Base-by-base conservation (phyloP, 257 asterid species). In the Nyctanthes arbortristis region DNA sequence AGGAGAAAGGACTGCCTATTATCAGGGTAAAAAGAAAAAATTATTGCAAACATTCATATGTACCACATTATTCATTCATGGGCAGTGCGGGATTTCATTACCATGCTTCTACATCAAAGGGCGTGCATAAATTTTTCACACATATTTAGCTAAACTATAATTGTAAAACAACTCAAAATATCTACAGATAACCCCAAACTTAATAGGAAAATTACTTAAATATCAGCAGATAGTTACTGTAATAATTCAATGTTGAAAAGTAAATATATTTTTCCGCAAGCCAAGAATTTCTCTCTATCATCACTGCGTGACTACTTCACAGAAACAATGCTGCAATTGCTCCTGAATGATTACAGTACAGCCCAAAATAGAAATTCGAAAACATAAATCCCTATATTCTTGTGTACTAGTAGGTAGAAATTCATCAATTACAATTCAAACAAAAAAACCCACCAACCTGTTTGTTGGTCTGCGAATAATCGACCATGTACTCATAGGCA, bases 401-500 rank as follows among this genome's bases (percentile, higher is more conserved):
- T 7, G 12, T 20, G 58, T 12, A 24, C 22, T 22, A 22, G 58
- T 20, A 20, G 58, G 30, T 8, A 49, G 58, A 49, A 20, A 18
- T 49, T 28, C 14, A 49, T 24, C 14, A 49, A 24, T 20, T 29
- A 49, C 28, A 2, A 49, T 20, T 5, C 27, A 49, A 20, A 11
- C 13, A 3, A 52, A 52, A 32, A 30, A 33, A 14, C 62, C 49
- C 49, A 59, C 12, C 33, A 33, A 89, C 99, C 96, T 91, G 96
- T 61, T 88, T 94, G 70, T 89, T 94, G 11, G 93, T 94, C 80
- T 80, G 86, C 1, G 96, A 91, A 76, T 94, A 94, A 60, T 91
- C 97, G 49, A 94, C 99, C 99, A 94, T 94, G 61, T 91, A 91
- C 78, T 93, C 97, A 67, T 93, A 93, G 0, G 99, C 99, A 89